Percentiles rank a stretch among this genome's conserved stretches.
These are phyloP conservation scores for Pleurotus cornucopiae DNA, from an alignment of 768 basidiomycete genomes.

Conservation along the genomic window DNA sequence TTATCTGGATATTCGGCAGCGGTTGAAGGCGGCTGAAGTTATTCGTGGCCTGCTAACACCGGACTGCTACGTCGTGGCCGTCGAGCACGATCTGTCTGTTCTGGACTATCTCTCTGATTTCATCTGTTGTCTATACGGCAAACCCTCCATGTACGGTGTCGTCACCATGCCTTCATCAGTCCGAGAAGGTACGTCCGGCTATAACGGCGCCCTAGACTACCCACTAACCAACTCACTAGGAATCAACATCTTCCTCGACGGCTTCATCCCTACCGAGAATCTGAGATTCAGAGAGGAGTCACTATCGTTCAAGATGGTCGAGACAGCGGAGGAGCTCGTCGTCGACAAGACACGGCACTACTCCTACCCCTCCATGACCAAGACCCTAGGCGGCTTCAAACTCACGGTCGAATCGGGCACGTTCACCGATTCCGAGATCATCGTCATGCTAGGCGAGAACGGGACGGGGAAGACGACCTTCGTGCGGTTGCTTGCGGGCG, in stretches of 20 bases:
- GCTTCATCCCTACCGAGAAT: constrained; percentile 98
- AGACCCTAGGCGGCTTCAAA: constrained; percentile 94
- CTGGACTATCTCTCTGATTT: constrained; percentile 98
- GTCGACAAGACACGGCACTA: constrained; percentile 87
- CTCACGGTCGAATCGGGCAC: constrained; percentile 84
- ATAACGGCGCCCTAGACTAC: background rate
- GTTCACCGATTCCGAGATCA: constrained; percentile 99
- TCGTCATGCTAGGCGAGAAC: constrained; percentile 99
- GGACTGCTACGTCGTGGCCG: constrained; percentile 90
- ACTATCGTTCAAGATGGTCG: constrained; percentile 95
- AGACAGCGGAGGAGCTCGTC: constrained; percentile 88
- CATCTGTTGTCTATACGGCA: constrained; percentile 96
- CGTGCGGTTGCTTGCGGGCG: constrained; percentile 91
- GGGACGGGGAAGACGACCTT: constrained; percentile 99
- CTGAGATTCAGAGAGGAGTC: constrained; percentile 96
- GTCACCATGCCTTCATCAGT: constrained; percentile 99
- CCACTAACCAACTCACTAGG: constrained; percentile 38
- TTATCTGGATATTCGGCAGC: constrained; percentile 96
- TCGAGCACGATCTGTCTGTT: constrained; percentile 98
- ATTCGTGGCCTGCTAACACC: constrained; percentile 84
- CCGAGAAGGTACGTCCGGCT: constrained; percentile 70
- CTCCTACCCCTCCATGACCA: constrained; percentile 93
- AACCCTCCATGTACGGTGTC: constrained; percentile 96
- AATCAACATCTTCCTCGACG: constrained; percentile 99
- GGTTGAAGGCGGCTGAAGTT: constrained; percentile 90